These are phyloP conservation scores for Kappamyces sp. DNA, from an alignment of 192 early-diverging fungal species.

Conservation along the genomic window DNA sequence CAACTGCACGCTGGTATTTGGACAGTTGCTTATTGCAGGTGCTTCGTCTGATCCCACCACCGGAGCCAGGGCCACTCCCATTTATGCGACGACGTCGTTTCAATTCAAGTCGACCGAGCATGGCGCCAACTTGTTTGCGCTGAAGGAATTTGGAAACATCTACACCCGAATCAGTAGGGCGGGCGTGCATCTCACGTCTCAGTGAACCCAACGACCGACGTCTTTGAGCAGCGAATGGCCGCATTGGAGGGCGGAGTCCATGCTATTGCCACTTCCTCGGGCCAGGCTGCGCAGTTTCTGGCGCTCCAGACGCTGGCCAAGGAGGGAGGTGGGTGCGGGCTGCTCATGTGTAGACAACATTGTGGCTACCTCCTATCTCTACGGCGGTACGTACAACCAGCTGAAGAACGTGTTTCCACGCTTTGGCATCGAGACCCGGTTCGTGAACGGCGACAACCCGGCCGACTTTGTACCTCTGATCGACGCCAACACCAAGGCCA, in stretches of 20 bases:
- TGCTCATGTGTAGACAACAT: conserved; percentile 63
- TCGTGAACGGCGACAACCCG: conserved; percentile 66
- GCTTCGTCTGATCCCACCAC: conserved; percentile 58
- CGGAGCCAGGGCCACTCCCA: conserved; percentile 79
- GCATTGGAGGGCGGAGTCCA: conserved; percentile 80
- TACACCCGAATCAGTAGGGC: conserved; percentile 63
- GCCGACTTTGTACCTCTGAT: conserved; percentile 73
- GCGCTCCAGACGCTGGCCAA: conserved; percentile 71
- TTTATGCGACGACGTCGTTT: conserved; percentile 84
- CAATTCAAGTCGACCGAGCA: conserved; percentile 77
- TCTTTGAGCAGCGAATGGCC: conserved; percentile 88
- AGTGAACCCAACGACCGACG: conserved; percentile 78
- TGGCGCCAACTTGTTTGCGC: conserved; percentile 74
- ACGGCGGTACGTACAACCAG: conserved; percentile 64
- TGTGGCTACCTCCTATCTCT: conserved; percentile 66
- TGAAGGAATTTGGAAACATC: conserved; percentile 70
- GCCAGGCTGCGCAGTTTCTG: conserved; percentile 84
- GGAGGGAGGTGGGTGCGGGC: conserved; percentile 35
- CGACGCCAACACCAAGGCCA: conserved; percentile 84
- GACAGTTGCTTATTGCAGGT: conserved; percentile 38
- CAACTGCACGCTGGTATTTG: conserved; percentile 64
- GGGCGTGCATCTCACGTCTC: no score
- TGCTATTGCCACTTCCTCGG: conserved; percentile 63
- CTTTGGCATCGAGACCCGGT: conserved; percentile 76
- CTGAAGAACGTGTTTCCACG: conserved; percentile 81